Evolutionary conservation across 345 rosid genomes (phyloP).

Genomic region (Citropsis articulata): DNA sequence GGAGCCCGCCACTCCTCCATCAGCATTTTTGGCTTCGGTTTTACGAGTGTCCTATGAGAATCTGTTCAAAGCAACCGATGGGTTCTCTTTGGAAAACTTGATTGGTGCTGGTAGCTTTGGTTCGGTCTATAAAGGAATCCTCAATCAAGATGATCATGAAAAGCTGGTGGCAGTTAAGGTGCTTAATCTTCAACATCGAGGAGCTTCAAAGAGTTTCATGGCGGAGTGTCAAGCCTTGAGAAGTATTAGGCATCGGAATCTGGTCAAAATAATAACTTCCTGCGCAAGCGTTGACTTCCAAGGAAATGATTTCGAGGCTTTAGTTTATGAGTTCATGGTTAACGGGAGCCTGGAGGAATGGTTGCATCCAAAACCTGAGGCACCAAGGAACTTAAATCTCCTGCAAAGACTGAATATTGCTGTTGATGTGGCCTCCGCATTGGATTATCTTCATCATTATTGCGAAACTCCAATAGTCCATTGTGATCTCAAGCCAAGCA

Average conservation of each 20-base stretch:
- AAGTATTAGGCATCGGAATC: slow-evolving; percentile 28
- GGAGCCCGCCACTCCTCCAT: no score
- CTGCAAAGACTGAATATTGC: background rate
- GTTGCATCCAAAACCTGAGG: slow-evolving; percentile 2
- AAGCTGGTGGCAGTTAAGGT: background rate
- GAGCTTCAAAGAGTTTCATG: slow-evolving; percentile 26
- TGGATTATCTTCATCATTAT: slow-evolving; percentile 25
- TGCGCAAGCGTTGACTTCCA: slow-evolving; percentile 23
- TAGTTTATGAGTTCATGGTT: slow-evolving; percentile 19
- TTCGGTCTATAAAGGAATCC: slow-evolving; percentile 26
- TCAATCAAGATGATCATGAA: background rate
- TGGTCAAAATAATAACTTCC: slow-evolving; percentile 24
- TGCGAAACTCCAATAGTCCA: slow-evolving; percentile 14
- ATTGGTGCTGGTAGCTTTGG: slow-evolving; percentile 29
- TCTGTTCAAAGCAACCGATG: slow-evolving; percentile 20
- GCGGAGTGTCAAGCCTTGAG: slow-evolving; percentile 27
- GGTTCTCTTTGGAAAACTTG: slow-evolving; percentile 22
- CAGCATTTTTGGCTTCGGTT: no score
- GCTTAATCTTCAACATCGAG: slow-evolving; percentile 3
- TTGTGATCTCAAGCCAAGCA: slow-evolving; percentile 25
- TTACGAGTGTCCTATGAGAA: slow-evolving; percentile 18
- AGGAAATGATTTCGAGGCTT: slow-evolving; percentile 31
- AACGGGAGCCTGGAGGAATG: slow-evolving; percentile 22
- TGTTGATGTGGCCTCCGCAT: slow-evolving; percentile 8
- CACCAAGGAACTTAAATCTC: background rate